These are phyloP conservation scores for Picea glauca DNA, from an alignment of 75 land plant genomes.

Conservation along the genomic window DNA sequence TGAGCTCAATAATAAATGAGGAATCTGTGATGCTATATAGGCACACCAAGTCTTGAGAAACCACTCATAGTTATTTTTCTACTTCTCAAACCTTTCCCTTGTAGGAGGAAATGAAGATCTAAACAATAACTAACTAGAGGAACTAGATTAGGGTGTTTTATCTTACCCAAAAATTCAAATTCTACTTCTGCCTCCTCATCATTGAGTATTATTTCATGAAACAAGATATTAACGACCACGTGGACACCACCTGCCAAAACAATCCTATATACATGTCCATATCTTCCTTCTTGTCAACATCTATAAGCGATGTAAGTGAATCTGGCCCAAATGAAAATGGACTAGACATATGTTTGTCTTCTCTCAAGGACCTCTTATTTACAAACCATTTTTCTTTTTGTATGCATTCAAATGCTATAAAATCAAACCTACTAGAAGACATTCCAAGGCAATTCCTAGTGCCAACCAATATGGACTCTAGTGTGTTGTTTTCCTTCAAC, in stretches of 20 bases:
- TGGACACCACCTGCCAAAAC: slow-evolving; percentile 69
- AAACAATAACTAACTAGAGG: too few species aligned
- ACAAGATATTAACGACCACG: slow-evolving; percentile 58
- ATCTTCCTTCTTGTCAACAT: slow-evolving; percentile 75
- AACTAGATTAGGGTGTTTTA: background rate
- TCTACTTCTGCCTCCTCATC: slow-evolving; percentile 38
- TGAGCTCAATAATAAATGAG: too few species aligned
- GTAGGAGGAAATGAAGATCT: too few species aligned
- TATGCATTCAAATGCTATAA: slow-evolving; percentile 9
- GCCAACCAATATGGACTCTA: slow-evolving; percentile 31
- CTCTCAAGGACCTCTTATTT: slow-evolving; percentile 34
- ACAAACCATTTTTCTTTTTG: slow-evolving; percentile 15
- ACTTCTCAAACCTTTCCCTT: too few species aligned
- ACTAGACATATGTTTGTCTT: slow-evolving; percentile 42
- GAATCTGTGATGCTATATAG: too few species aligned
- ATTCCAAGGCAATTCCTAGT: slow-evolving; percentile 21
- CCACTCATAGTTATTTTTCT: too few species aligned
- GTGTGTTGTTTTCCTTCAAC: background rate
- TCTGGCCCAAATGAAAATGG: slow-evolving; percentile 15
- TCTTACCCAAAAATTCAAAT: slow-evolving; percentile 58
- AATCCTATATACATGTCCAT: slow-evolving; percentile 74
- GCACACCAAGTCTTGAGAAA: too few species aligned
- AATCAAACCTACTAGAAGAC: too few species aligned
- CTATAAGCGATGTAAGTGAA: slow-evolving; percentile 66
- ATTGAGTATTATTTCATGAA: too few species aligned